Base-by-base conservation (phyloP, 331 rosid species). In the Erythrophleum ivorense region DNA sequence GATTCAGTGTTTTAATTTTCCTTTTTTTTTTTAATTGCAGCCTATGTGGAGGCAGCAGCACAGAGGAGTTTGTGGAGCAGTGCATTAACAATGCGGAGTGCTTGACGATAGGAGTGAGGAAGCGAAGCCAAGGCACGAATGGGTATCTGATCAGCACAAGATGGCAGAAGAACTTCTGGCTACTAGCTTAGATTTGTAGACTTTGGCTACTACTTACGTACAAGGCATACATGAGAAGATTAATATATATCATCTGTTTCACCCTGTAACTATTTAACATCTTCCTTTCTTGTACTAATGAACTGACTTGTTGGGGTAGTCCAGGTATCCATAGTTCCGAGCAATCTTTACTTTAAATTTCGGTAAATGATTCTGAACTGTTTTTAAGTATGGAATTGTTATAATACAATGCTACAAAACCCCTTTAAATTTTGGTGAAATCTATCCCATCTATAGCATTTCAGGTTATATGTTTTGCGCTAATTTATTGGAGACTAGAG, bases 151-250 rank as follows among this genome's bases (percentile, higher is more conserved):
- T 96, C 87, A 93, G 90, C 88, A 92, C 97, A 45, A 92, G 91
- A 87, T 92, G 97, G 98, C 99, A 93, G 90, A 96, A 92, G 89
- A 86, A 94, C 83, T 96, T 92, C 89, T 95, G 99, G 98, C 97
- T 95, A 78, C 87, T 95, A 86, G 99, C 99, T 80, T 95, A 90
- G 85, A 80, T 54, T 31, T 49, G 34, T 40, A 18, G 49, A 70
- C 31, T 55, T 49, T 16, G 73, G 78, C 21, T 46, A 15, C 55
- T 29, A 69, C 81, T 69, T 19, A 18, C 76, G 76, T 24, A 77
- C 40, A 55, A 76, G 40, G 59, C 85, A 33, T 59, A 75, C 60
- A 71, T 76, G 75, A 40, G 69, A 77, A 78, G 66, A 52, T 63
- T 80, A 36, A 62, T 79, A 69, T 79, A 73, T 71, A 52, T 81